phyloP scores from a whole-genome alignment of 768 basidiomycete species.

The Cubamyces sp. region DNA sequence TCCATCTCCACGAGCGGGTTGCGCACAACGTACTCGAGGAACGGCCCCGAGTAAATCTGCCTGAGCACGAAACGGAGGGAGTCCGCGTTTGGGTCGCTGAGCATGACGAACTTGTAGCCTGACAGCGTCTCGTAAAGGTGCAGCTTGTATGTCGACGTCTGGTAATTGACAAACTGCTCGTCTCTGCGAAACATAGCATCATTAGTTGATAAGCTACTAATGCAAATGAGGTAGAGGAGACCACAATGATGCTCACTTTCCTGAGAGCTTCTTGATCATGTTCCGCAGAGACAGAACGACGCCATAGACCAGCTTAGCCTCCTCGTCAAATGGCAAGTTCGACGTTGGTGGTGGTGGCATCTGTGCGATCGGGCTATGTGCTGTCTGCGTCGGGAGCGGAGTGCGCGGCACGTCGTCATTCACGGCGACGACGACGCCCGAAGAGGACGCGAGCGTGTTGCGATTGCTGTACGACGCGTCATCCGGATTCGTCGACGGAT shows the following conservation, averaged over 20 bases:
- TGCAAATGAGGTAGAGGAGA: background rate
- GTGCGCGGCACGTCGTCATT: conserved; percentile 44
- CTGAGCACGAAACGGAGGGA: conserved; percentile 80
- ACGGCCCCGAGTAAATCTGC: conserved; percentile 93
- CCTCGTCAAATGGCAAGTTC: conserved; percentile 91
- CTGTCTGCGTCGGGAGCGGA: conserved; percentile 27
- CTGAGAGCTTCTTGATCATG: conserved; percentile 94
- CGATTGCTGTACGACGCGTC: conserved; percentile 35
- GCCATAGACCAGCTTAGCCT: conserved; percentile 96
- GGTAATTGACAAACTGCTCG: conserved; percentile 89
- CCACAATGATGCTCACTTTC: conserved; percentile 54
- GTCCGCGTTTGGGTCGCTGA: conserved; percentile 85
- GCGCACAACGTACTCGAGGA: conserved; percentile 90
- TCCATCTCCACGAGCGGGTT: conserved; percentile 90
- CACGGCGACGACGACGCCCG: conserved; percentile 72
- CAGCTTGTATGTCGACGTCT: conserved; percentile 90
- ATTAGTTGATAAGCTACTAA: background rate
- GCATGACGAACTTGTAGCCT: conserved; percentile 94
- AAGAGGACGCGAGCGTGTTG: conserved; percentile 64
- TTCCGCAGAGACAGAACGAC: conserved; percentile 89
- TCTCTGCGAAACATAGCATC: conserved; percentile 53
- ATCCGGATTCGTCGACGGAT: conserved; percentile 48
- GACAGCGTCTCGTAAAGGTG: conserved; percentile 92
- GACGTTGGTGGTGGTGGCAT: conserved; percentile 48
- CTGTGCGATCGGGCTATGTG: conserved; percentile 39